Evolutionary conservation across 2,329 filamentous ascomycete genomes (phyloP).

Genomic region (Paraconiothyrium brasiliense): DNA sequence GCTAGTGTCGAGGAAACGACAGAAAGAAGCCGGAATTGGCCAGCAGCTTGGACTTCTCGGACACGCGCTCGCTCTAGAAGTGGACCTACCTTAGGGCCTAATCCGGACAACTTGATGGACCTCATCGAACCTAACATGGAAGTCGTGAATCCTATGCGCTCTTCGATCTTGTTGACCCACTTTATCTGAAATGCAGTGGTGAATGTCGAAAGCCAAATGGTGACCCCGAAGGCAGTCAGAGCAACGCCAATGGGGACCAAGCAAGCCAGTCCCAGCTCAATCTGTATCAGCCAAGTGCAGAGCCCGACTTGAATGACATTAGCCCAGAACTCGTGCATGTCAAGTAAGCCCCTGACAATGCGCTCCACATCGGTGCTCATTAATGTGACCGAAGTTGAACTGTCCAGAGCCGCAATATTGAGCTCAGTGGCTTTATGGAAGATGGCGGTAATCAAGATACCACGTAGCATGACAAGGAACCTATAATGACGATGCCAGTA

Average conservation of each 20-base stretch:
- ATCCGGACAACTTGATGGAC: constrained; percentile 60
- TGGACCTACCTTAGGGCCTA: constrained; percentile 50
- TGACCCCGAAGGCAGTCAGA: constrained; percentile 38
- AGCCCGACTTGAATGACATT: constrained; percentile 56
- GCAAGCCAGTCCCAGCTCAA: constrained; percentile 55
- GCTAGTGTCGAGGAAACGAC: constrained; percentile 2
- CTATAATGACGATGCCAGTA: constrained; percentile 17
- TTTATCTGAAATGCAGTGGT: constrained; percentile 49
- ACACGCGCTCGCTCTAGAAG: constrained; percentile 26
- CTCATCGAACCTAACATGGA: constrained; percentile 62
- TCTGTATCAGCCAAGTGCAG: constrained; percentile 55
- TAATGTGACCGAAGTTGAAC: constrained; percentile 52
- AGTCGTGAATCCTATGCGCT: constrained; percentile 56
- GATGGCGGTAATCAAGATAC: constrained; percentile 58
- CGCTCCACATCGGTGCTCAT: constrained; percentile 60
- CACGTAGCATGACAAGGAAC: constrained; percentile 51
- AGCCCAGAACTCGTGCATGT: constrained; percentile 53
- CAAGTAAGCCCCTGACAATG: constrained; percentile 48
- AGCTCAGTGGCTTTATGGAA: constrained; percentile 58
- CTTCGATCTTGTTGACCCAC: constrained; percentile 63
- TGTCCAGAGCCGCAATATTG: constrained; percentile 28
- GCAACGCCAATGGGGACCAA: constrained; percentile 56
- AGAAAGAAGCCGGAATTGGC: constrained; percentile 29
- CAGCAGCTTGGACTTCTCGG: constrained; percentile 51
- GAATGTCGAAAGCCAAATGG: constrained; percentile 48